phyloP scores from a whole-genome alignment of 495 filamentous ascomycete genomes.

The Thermothielavioides terrestris region DNA sequence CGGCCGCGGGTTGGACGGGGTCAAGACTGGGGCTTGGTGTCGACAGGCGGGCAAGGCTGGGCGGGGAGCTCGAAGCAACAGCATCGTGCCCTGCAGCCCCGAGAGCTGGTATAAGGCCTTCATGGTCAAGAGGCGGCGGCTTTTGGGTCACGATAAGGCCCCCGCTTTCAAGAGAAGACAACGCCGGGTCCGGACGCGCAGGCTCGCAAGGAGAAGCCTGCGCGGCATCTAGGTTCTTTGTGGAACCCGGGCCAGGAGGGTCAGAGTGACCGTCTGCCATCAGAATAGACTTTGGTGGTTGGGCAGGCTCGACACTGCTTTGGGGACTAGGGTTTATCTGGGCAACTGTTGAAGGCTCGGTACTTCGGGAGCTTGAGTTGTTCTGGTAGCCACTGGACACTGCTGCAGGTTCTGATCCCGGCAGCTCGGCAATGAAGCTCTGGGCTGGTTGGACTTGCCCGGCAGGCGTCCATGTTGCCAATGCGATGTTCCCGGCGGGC shows the following conservation, averaged over 20 bases:
- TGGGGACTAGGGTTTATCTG: no score
- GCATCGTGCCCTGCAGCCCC: no score
- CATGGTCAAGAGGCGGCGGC: constrained; percentile 4
- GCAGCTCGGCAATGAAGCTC: constrained; percentile 11
- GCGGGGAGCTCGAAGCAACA: no score
- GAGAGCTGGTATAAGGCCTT: constrained; percentile 11
- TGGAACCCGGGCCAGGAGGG: neutral
- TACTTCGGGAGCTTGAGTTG: neutral
- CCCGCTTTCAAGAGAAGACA: neutral
- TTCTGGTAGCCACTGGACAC: neutral
- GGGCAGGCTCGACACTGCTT: no score
- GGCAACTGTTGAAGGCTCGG: neutral
- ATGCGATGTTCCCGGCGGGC: no score
- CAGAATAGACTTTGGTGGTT: no score
- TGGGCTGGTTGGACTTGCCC: neutral
- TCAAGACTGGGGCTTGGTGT: neutral
- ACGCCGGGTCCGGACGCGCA: constrained; percentile 18
- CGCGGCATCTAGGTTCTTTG: no score
- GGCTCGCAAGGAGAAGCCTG: neutral
- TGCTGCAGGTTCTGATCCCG: constrained; percentile 3
- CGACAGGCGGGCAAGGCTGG: neutral
- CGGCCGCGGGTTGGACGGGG: neutral
- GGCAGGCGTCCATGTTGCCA: neutral
- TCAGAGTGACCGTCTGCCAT: neutral
- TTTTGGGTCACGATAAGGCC: constrained; percentile 5